Base-by-base conservation (phyloP, 2,329 filamentous ascomycete species). In the Zalaria sp. region DNA sequence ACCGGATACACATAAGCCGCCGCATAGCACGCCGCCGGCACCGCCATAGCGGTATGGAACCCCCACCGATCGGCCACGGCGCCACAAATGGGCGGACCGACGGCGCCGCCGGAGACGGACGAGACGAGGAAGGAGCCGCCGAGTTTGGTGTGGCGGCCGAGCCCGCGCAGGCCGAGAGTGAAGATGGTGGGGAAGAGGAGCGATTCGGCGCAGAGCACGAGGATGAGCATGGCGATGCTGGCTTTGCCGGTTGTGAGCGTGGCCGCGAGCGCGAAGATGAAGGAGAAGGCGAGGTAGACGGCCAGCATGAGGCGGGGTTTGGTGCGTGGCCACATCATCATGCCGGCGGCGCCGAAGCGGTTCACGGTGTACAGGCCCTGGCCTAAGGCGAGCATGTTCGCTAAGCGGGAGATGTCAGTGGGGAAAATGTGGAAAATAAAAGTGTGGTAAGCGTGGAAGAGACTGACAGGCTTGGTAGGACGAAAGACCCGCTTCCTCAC, bases 151-250 rank as follows among this genome's bases (percentile, higher is more conserved):
- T 75, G 68, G 9, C 57, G 61, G 4, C 72, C 74, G 48, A 75
- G 63, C 5, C 75, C 75, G 18, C 75, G 72, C 6, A 80, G 61
- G 3, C 64, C 61, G 46, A 75, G 71, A 6, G 71, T 72, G 48
- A 72, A 79, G 42, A 77, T 72, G 38, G 74, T 67, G 34, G 70
- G 65, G 57, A 78, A 79, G 2, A 72, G 60, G 3, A 75, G 74
- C 5, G 73, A 73, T 57, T 79, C 72, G 48, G 76, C 75, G 47
- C 77, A 69, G 52, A 71, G 75, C 37, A 73, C 51, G 47, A 78
- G 57, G 41, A 74, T 59, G 9, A 67, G 56, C 53, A 71, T 63
- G 2, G 64, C 61, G 3, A 72, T 59, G 4, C 65, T 68, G 0
- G 61, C 53, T 4, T 58, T 49, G 6, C 67, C 69, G 3, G 57